These are phyloP conservation scores for Rhodosporidiobolus odoratus DNA, from an alignment of 768 basidiomycete species.

Conservation along the genomic window DNA sequence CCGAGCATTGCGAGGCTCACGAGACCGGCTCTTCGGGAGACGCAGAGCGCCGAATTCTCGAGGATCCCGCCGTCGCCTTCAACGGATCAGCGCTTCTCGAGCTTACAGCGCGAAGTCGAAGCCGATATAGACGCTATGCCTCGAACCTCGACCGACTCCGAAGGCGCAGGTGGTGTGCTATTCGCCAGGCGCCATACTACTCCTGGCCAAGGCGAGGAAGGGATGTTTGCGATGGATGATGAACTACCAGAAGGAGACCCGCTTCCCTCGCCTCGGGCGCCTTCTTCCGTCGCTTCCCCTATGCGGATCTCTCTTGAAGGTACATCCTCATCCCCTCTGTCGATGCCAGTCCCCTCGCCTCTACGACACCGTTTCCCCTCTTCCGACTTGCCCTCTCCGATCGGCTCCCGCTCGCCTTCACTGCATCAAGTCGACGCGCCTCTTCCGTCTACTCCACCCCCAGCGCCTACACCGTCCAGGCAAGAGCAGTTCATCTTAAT, in stretches of 20 bases:
- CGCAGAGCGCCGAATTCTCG: slow-evolving; percentile 9
- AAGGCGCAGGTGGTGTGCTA: not conserved
- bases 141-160: slow-evolving; percentile 4
- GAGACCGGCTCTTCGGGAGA: slow-evolving; percentile 20
- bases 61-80: not conserved
- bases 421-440: not conserved
- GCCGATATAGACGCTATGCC: not conserved
- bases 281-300: not conserved
- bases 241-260: slow-evolving; percentile 16
- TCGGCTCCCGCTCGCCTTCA: not conserved
- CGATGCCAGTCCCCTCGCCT: not conserved
- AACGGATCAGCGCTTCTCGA: too few relatives aligned
- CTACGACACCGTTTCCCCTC: not conserved
- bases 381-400: not conserved
- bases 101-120: not conserved
- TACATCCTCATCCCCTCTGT: not conserved
- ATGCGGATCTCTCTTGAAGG: not conserved
- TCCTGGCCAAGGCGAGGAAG: slow-evolving; percentile 15
- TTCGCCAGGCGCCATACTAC: not conserved
- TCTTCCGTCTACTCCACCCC: not conserved
- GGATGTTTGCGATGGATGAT: slow-evolving; percentile 39
- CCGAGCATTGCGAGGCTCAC: slow-evolving; percentile 10
- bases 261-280: not conserved
- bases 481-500: slow-evolving; percentile 98
- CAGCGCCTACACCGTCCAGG: slow-evolving; percentile 52